Conservation (phyloP, 225 moss, liverwort and hornwort genomes). For the Pleurozium schreberi region DNA sequence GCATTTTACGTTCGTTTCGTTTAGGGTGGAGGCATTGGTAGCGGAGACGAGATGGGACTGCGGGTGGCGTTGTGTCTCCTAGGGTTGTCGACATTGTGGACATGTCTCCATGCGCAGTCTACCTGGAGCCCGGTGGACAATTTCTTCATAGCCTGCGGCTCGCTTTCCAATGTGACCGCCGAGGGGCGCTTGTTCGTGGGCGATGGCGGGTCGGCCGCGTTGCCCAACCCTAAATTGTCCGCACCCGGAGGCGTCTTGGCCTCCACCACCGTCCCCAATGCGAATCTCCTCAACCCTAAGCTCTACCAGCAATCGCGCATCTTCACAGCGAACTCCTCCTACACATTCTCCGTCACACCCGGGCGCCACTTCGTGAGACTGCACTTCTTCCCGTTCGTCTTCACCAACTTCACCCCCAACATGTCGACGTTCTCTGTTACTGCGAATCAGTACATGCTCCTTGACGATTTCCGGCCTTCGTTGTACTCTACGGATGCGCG, state of each 20-base stretch:
- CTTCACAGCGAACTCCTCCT: constrained; percentile 28
- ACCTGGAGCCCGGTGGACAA: constrained; percentile 11
- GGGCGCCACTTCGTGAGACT: constrained; percentile 58
- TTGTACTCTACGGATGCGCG: background rate
- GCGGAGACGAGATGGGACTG: background rate
- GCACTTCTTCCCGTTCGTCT: constrained; percentile 57
- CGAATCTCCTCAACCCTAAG: constrained; percentile 21
- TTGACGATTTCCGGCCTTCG: constrained; percentile 23
- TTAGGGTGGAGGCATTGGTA: background rate
- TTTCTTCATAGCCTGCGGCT: constrained; percentile 20
- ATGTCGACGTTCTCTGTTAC: constrained; percentile 48
- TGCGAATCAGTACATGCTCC: constrained; percentile 48
- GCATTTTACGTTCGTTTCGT: background rate
- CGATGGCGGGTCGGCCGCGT: background rate
- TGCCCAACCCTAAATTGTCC: background rate
- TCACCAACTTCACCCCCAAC: constrained; percentile 21
- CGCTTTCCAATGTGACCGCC: background rate
- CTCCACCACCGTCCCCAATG: constrained; percentile 2
- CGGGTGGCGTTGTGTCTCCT: background rate
- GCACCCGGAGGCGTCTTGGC: constrained; percentile 16
- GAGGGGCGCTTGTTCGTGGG: constrained; percentile 18
- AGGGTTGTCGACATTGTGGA: background rate
- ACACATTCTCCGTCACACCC: constrained; percentile 39
- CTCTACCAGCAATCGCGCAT: constrained; percentile 52
- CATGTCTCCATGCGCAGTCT: background rate